phyloP scores from a whole-genome alignment of 768 basidiomycete species.

The Amanita phalloides region DNA sequence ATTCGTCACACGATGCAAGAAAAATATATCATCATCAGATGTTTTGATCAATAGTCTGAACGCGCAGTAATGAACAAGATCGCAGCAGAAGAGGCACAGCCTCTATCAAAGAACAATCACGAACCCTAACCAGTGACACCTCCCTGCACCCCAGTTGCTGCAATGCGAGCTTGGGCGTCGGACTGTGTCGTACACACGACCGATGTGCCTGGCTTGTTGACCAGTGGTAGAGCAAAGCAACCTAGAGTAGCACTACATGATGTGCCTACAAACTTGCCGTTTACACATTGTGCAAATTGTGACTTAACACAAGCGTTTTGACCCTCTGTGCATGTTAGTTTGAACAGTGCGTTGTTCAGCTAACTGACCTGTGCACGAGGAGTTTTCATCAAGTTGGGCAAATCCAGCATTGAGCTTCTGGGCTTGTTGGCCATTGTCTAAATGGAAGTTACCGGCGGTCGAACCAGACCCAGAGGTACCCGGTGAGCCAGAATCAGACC shows the following conservation, averaged over 20 bases:
- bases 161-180: constrained; percentile 34
- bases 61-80: too few relatives aligned
- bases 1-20: too few relatives aligned
- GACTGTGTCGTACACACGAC: constrained; percentile 37
- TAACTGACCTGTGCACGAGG: constrained; percentile 27
- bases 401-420: constrained; percentile 44
- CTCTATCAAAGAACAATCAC: background rate
- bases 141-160: constrained; percentile 22
- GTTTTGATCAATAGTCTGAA: too few relatives aligned
- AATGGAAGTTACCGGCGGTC: constrained; percentile 18
- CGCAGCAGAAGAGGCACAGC: too few relatives aligned
- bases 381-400: constrained; percentile 28
- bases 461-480: too few relatives aligned
- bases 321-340: constrained; percentile 16
- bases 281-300: constrained; percentile 41
- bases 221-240: constrained; percentile 44
- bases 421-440: constrained; percentile 38
- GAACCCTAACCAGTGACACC: background rate
- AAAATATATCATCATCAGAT: too few relatives aligned
- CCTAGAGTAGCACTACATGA: constrained; percentile 24
- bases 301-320: constrained; percentile 34
- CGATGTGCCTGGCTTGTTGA: constrained; percentile 41
- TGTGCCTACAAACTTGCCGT: constrained; percentile 31
- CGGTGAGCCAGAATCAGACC: constrained; percentile 1
- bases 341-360: too few relatives aligned